Evolutionary conservation across 2,329 filamentous ascomycete species (phyloP), one percentile per base, ranked within the genome.

Genomic region (Teratosphaeriaceae sp.): DNA sequence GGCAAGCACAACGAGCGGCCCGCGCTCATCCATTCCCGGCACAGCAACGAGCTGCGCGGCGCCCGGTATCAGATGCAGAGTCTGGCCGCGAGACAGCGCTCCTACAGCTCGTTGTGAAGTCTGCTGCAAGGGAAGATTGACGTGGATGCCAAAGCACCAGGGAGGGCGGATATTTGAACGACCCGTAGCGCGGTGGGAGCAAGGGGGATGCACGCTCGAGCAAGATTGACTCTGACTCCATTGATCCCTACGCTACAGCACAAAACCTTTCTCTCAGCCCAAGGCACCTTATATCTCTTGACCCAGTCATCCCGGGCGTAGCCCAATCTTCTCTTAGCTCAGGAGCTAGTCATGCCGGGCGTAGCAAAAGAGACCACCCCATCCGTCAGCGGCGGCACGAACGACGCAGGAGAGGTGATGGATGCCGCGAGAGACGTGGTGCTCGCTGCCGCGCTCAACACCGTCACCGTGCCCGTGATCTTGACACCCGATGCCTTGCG

Each of bases 341-440:
- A n/a, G n/a, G n/a, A n/a, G n/a, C n/a, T n/a, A n/a, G n/a, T n/a
- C n/a, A n/a, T n/a, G 23, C 33, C 40, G 13, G 40, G 33, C 3
- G 33, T 42, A 20, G 40, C 40, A 18, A 37, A 37, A 12, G 33
- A 43, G 8, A 43, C 34, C 30, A 12, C 31, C 3, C 33, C 34
- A 19, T 30, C 30, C n/a, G 33, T 30, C 22, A 43, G 22, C n/a
- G 40, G 40, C 21, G 33, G 40, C 20, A 43, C 34, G 33, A 43
- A 43, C 29, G 31, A 26, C 6, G 18, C 11, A 3, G 22, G n/a
- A 3, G 39, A 27, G 9, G 39, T 34, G 19, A 2, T 42, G 8
- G 22, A 26, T 26, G 30, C 20, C 6, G 3, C 21, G 19, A n/a
- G n/a, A n/a, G 35, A 16, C 12, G 21, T 24, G 19, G 18, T 12